Conservation (phyloP, 208 protist species). For the Acanthamoeba lenticulata region DNA sequence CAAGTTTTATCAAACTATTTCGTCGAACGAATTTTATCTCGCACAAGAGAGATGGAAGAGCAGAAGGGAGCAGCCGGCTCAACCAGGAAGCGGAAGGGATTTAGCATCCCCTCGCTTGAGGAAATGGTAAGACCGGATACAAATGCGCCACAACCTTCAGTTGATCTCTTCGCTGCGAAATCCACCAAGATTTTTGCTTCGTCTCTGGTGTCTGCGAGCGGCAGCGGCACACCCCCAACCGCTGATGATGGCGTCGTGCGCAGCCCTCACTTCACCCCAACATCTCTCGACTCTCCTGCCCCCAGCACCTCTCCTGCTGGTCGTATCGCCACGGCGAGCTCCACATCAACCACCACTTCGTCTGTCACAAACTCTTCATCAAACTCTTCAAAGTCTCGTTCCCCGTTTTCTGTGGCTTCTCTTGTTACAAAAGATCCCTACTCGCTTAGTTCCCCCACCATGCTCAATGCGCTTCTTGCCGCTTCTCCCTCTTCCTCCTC, state of each 20-base stretch:
- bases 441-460: constrained; percentile 7
- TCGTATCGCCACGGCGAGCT: too few species aligned
- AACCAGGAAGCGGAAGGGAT: background rate
- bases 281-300: background rate
- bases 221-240: too few species aligned
- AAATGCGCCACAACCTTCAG: background rate
- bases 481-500: background rate
- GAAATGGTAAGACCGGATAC: background rate
- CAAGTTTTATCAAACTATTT: too few species aligned
- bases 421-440: background rate
- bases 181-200: background rate
- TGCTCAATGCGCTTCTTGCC: constrained; percentile 1
- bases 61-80: too few species aligned
- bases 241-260: background rate
- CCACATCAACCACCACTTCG: background rate
- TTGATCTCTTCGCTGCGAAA: background rate
- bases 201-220: background rate
- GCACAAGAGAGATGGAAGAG: too few species aligned
- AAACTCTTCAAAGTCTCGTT: background rate
- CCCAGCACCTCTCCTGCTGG: too few species aligned
- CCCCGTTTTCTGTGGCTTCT: background rate
- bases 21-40: too few species aligned
- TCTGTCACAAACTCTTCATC: background rate
- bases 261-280: background rate
- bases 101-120: background rate